Percentiles rank a stretch among this genome's conserved stretches.
These are phyloP conservation scores for Juncus inflexus DNA, from an alignment of 176 grass and related monocot species.

Conservation along the genomic window DNA sequence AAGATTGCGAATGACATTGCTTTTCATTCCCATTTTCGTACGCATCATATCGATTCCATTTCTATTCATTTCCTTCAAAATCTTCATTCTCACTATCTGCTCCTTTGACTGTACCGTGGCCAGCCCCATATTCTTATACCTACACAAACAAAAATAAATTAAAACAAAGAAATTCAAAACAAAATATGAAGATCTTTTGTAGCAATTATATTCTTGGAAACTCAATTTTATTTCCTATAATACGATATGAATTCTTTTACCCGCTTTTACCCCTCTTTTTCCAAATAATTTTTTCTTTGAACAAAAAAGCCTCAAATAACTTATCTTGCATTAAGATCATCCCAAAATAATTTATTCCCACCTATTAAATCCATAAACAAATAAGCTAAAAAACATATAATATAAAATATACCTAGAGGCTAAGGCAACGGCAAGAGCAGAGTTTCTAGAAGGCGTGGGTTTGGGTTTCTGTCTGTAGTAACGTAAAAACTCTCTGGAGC, in stretches of 20 bases:
- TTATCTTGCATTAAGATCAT: neutral
- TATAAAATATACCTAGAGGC: conserved; percentile 57
- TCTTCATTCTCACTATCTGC: conserved; percentile 77
- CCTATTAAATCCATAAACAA: neutral
- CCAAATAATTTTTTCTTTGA: neutral
- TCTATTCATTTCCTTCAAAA: conserved; percentile 67
- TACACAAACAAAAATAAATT: conserved; percentile 12
- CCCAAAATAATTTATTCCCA: neutral
- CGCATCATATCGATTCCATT: conserved; percentile 67
- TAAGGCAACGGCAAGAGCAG: conserved; percentile 60
- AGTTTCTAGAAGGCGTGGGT: conserved; percentile 57
- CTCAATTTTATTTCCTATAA: neutral
- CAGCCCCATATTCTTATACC: conserved; percentile 86
- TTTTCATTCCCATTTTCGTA: conserved; percentile 82
- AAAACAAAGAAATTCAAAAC: neutral
- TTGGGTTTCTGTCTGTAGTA: conserved; percentile 86
- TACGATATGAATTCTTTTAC: neutral
- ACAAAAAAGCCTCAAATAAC: neutral
- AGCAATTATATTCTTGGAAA: neutral
- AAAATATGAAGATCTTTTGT: neutral
- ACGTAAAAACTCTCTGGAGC: conserved; percentile 78
- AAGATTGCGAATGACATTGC: conserved; percentile 89
- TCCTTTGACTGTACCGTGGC: conserved; percentile 83
- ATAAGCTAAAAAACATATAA: conserved; percentile 18
- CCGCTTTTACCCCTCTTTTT: neutral